Percentiles rank a stretch among this genome's conserved stretches.
These are phyloP conservation scores for Chaetomium tenue DNA, from an alignment of 495 filamentous ascomycete genomes.

Conservation along the genomic window DNA sequence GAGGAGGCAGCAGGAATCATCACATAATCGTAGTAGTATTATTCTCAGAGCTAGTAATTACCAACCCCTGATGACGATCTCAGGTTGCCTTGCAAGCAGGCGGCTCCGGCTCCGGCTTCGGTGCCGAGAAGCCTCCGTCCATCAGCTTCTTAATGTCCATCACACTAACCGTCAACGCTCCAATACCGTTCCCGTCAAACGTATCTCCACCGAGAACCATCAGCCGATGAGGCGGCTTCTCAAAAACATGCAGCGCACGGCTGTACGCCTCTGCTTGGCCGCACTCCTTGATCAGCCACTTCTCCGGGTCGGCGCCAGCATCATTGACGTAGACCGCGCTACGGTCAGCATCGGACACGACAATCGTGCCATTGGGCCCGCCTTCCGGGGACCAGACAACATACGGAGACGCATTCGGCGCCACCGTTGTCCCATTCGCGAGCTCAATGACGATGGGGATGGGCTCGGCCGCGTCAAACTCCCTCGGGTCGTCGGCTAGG, in stretches of 20 bases:
- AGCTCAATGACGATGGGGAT: constrained; percentile 45
- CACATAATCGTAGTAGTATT: too few relatives aligned
- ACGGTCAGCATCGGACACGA: constrained; percentile 54
- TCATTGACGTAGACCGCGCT: constrained; percentile 59
- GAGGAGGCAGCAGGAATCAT: too few relatives aligned
- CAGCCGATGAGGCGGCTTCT: constrained; percentile 36
- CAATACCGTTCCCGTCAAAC: constrained; percentile 16
- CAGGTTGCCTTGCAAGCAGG: not conserved
- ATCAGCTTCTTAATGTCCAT: constrained; percentile 11
- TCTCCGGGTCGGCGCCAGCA: constrained; percentile 50
- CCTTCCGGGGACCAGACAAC: constrained; percentile 55
- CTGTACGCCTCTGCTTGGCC: constrained; percentile 53
- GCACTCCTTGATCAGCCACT: constrained; percentile 52
- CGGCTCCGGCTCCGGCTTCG: not conserved
- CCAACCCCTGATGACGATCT: not conserved
- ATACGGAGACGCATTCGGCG: constrained; percentile 57
- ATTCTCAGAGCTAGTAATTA: too few relatives aligned
- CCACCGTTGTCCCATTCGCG: constrained; percentile 20
- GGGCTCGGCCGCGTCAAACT: constrained; percentile 49
- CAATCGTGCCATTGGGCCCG: constrained; percentile 55
- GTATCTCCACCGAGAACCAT: constrained; percentile 39
- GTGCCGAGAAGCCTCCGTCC: not conserved
- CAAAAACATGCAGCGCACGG: constrained; percentile 48
- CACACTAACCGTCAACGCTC: constrained; percentile 15
- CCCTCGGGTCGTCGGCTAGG: constrained; percentile 51